Percentiles rank a stretch among this genome's conserved stretches.
Evolutionary conservation across 176 grass and related monocot genomes (phyloP).

Genomic region (Aegilops umbellulata): DNA sequence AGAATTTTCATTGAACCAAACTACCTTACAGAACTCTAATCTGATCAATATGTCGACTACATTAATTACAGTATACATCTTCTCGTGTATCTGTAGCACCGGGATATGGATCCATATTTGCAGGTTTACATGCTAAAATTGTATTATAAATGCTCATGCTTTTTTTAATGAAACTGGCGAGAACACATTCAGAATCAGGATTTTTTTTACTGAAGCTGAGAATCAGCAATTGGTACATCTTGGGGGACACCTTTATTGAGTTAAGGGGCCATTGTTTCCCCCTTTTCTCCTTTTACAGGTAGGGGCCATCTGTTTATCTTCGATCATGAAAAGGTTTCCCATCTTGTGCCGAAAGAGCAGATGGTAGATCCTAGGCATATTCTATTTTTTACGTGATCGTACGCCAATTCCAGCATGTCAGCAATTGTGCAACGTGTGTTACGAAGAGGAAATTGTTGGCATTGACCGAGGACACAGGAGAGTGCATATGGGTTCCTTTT

Average conservation of each 20-base stretch:
- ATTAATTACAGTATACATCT: background rate
- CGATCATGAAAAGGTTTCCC: conserved; percentile 17
- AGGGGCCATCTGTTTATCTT: conserved; percentile 27
- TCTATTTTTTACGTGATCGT: conserved; percentile 10
- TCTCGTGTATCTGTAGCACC: background rate
- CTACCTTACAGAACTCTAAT: background rate
- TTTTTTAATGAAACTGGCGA: too few species aligned
- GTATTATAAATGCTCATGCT: background rate
- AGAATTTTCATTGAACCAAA: conserved; percentile 8
- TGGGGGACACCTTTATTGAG: conserved; percentile 25
- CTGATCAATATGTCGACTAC: background rate
- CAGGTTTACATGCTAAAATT: background rate
- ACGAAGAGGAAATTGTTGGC: conserved; percentile 1
- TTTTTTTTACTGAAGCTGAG: background rate
- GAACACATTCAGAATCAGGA: too few species aligned
- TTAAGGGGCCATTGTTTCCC: background rate
- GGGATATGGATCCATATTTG: background rate
- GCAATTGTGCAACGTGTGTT: conserved; percentile 8
- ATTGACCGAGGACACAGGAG: background rate
- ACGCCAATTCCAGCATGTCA: conserved; percentile 23
- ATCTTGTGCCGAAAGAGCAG: conserved; percentile 40
- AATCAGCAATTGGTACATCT: background rate
- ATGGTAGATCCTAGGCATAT: conserved; percentile 4
- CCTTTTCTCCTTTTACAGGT: conserved; percentile 11
- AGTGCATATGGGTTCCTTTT: conserved; percentile 7